Conservation (phyloP, 176 grass and related monocot species). For the Tillandsia leiboldiana region DNA sequence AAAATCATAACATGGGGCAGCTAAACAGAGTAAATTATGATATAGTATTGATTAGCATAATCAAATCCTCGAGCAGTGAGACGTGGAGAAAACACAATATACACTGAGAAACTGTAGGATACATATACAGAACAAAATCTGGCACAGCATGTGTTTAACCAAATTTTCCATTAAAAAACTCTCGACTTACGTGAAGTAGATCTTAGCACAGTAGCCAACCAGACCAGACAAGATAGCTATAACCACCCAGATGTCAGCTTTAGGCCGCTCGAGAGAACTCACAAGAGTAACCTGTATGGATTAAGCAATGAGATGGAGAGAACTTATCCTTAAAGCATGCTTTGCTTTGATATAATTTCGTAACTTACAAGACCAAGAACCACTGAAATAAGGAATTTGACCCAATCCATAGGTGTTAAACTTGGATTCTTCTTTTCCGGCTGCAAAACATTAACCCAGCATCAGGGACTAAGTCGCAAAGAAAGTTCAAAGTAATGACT, state of each 20-base stretch:
- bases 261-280: slow-evolving; percentile 87
- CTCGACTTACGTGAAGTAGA: slow-evolving; percentile 68
- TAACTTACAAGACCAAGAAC: slow-evolving; percentile 76
- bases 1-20: too few relatives aligned
- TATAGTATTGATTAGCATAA: too few relatives aligned
- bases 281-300: slow-evolving; percentile 67
- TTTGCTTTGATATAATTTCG: slow-evolving; percentile 1
- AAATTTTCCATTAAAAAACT: not conserved
- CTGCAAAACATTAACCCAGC: slow-evolving; percentile 40
- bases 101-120: not conserved
- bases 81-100: not conserved
- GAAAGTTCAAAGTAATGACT: not conserved
- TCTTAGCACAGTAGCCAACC: slow-evolving; percentile 86
- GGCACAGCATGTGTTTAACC: not conserved
- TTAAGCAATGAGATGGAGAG: slow-evolving; percentile 23
- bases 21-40: too few relatives aligned
- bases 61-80: too few relatives aligned
- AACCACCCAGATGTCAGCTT: slow-evolving; percentile 82
- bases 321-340: slow-evolving; percentile 11
- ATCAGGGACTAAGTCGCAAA: slow-evolving; percentile 8
- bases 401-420: slow-evolving; percentile 99
- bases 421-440: slow-evolving; percentile 97
- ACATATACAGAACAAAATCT: not conserved
- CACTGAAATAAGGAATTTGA: slow-evolving; percentile 79
- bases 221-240: slow-evolving; percentile 75